Evolutionary conservation across 2,329 filamentous ascomycete species (phyloP).

Genomic region (Pyricularia sp.): DNA sequence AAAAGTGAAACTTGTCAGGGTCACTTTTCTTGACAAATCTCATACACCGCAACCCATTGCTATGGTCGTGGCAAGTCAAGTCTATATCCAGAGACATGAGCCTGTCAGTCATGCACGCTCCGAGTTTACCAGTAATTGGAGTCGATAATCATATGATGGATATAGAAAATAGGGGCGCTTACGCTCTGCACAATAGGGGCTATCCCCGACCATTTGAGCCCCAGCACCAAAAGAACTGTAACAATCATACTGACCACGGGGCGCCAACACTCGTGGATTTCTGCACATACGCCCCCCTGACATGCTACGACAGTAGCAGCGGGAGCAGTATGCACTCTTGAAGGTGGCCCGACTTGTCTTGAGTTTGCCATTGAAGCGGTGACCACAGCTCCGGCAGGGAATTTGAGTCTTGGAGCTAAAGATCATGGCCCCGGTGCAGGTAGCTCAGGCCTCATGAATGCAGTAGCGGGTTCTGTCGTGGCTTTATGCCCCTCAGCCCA

Average conservation of each 20-base stretch:
- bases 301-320: constrained; percentile 4
- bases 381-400: background rate
- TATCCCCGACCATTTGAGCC: background rate
- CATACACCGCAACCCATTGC: constrained; percentile 8
- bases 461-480: background rate
- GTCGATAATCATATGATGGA: background rate
- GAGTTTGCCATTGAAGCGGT: background rate
- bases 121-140: too few relatives aligned
- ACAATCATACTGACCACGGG: background rate
- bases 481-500: background rate
- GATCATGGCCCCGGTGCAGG: background rate
- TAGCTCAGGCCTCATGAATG: background rate
- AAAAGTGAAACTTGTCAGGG: constrained; percentile 13
- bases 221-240: background rate
- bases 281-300: background rate
- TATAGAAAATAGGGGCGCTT: background rate
- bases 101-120: background rate
- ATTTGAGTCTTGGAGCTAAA: background rate
- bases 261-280: background rate
- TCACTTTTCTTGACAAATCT: constrained; percentile 13
- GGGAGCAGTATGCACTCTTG: background rate
- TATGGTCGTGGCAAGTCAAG: constrained; percentile 7
- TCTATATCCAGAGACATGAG: constrained; percentile 6
- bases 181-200: background rate
- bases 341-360: background rate